Evolutionary conservation across 148 eudicot genomes (phyloP), one percentile per base, ranked within the genome.

Genomic region (Camellia lanceoleosa): DNA sequence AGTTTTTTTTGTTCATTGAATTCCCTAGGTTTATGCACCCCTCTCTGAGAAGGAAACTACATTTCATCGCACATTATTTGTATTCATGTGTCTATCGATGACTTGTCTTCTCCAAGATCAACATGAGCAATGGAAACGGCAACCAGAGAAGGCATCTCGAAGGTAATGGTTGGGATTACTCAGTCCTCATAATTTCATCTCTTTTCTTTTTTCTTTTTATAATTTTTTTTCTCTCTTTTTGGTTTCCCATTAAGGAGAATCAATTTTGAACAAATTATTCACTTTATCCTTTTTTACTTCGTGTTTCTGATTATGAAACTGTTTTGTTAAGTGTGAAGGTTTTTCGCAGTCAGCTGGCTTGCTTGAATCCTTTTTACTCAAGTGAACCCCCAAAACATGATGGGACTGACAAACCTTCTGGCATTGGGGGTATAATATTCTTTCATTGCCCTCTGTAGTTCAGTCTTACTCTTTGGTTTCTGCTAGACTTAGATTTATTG

Each of bases 11-110:
- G 63, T 46, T 75, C 51, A 11, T 64, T 77, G 77, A 70, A 5
- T 73, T 19, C 62, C 44, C 44, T 82, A 95, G 97, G 91, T 91
- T 61, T 93, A 93, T 83, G 92, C 94, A 79, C 97, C 95, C 46
- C 87, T 92, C 60, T 63, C 83, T n/a, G 90, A 88, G 74, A 88
- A 89, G 80, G 90, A 89, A 3, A 84, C 93, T 56, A 78, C 98
- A 67, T 93, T 88, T 82, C 99, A 93, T 78, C 90, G 98, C 52
- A 87, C 90, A 19, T 80, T 96, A 72, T 96, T 81, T 70, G 87
- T 96, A 14, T 96, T 96, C 81, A 92, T 92, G 94, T 96, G 99
- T 83, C 81, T 87, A 46, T 93, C 97, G 8, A 92, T 92, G 97
- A 42, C 86, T 11, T 96, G 98, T 84, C 92, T 93, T 74, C 87